A percentile compares a stretch with the other conserved stretches of the same genome.
Conservation (phyloP, 441 rosid genomes). For the Gossypium lobatum region DNA sequence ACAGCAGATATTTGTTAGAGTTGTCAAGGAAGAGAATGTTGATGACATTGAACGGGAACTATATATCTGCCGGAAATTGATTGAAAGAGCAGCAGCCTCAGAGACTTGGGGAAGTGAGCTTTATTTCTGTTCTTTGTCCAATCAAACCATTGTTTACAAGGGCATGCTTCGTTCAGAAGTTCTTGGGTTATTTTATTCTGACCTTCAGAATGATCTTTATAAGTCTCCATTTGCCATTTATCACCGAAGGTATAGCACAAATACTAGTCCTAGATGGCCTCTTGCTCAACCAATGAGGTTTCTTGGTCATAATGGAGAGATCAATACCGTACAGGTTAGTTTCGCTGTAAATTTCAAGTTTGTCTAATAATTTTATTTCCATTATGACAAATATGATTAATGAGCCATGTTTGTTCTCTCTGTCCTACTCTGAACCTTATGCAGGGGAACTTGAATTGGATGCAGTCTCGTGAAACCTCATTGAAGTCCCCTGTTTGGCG, state of each 20-base stretch:
- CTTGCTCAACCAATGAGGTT: slow-evolving; percentile 99
- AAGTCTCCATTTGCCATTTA: slow-evolving; percentile 90
- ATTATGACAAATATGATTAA: slow-evolving; percentile 9
- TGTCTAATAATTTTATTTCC: slow-evolving; percentile 11
- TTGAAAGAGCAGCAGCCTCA: slow-evolving; percentile 57
- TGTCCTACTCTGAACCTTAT: slow-evolving; percentile 19
- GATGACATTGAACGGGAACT: slow-evolving; percentile 94
- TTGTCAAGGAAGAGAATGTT: slow-evolving; percentile 68
- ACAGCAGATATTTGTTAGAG: slow-evolving; percentile 89
- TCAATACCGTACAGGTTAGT: slow-evolving; percentile 90
- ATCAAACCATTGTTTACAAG: slow-evolving; percentile 95
- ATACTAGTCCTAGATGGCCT: slow-evolving; percentile 99
- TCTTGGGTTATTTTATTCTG: slow-evolving; percentile 82
- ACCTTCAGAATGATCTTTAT: slow-evolving; percentile 76
- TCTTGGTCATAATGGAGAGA: slow-evolving; percentile 99
- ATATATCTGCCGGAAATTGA: slow-evolving; percentile 88
- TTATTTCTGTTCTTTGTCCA: slow-evolving; percentile 90
- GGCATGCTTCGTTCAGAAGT: slow-evolving; percentile 99
- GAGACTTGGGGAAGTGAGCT: slow-evolving; percentile 88
- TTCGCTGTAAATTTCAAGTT: slow-evolving; percentile 10
- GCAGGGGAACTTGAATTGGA: slow-evolving; percentile 98
- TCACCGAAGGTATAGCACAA: slow-evolving; percentile 96
- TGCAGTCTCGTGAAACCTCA: slow-evolving; percentile 97
- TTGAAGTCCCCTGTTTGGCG: slow-evolving; percentile 91
- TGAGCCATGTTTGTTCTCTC: slow-evolving; percentile 16